Base-by-base conservation (phyloP, 1,284 basidiomycete species). In the Ceratobasidium sp. region DNA sequence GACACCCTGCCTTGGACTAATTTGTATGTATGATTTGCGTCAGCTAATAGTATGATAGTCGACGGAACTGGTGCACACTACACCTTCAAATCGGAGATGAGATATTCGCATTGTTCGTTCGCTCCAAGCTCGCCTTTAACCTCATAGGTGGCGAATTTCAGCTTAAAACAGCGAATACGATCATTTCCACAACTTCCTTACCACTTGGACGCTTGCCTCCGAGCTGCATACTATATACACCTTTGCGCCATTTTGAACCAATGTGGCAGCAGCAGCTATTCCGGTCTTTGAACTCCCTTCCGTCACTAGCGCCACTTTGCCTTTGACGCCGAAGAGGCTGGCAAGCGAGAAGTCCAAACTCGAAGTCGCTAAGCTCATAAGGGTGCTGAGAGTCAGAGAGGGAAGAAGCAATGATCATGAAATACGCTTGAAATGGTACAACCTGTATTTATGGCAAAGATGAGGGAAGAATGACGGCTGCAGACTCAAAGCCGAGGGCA, bases 141-240 rank as follows among this genome's bases (percentile, higher is more conserved):
- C 75, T 74, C 18, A 14, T 18, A n/a, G 43, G 34, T n/a, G 10
- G 14, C 12, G 8, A 10, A 28, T 48, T 58, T 58, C 41, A 58
- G 43, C 41, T 26, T 4, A 28, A 9, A 39, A n/a, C 3, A 4
- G 32, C n/a, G 52, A 21, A 34, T n/a, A 28, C 36, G 28, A 23
- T n/a, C 34, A 43, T 21, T n/a, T 34, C n/a, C n/a, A 34, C 12
- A 16, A 14, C 26, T 58, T 9, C 43, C 84, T 61, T 62, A 90
- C 92, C 83, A 90, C 86, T 80, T 92, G 87, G 72, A 96, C 84
- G 76, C 91, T 88, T 28, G 83, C 80, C 80, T 92, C 90, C 77
- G 94, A 94, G 55, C 93, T 84, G 3, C 90, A 90, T 12, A 94
- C 94, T 76, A 96, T 94, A 81, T 95, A 93, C 32, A 93, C 91